Percentiles rank a stretch among this genome's conserved stretches.
phyloP scores from a whole-genome alignment of 768 basidiomycete species.

The Termitomyces heimii region DNA sequence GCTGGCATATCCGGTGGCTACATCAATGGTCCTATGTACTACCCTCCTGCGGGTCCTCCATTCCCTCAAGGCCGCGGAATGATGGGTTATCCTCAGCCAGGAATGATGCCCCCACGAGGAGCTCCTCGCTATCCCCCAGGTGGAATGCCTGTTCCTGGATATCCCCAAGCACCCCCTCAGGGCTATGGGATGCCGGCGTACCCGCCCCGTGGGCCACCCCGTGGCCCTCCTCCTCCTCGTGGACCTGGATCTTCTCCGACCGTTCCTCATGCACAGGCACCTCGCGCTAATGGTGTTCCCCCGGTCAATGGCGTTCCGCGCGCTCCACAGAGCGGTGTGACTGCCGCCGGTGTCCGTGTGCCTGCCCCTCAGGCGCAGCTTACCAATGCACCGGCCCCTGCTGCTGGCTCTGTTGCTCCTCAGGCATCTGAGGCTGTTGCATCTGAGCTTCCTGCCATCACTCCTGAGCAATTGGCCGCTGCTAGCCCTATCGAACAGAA shows the following conservation, averaged over 20 bases:
- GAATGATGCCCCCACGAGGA: constrained; percentile 85
- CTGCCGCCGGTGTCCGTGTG: constrained; percentile 34
- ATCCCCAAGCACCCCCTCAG: constrained; percentile 69
- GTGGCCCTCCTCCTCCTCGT: constrained; percentile 51
- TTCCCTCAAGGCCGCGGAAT: constrained; percentile 77
- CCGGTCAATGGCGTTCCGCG: constrained; percentile 42
- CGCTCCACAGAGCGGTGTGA: constrained; percentile 35
- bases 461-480: constrained; percentile 43
- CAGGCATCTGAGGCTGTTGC: constrained; percentile 33
- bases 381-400: constrained; percentile 33
- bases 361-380: constrained; percentile 39
- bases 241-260: constrained; percentile 70
- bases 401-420: constrained; percentile 28
- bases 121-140: constrained; percentile 23
- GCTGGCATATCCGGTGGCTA: constrained; percentile 79
- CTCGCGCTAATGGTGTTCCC: constrained; percentile 60
- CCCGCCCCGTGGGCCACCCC: constrained; percentile 53
- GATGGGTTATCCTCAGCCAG: constrained; percentile 81
- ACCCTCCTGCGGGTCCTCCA: constrained; percentile 73
- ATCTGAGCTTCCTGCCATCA: constrained; percentile 37
- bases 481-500: constrained; percentile 89
- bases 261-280: constrained; percentile 53
- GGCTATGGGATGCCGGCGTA: constrained; percentile 69
- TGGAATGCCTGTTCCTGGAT: constrained; percentile 67
- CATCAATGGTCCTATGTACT: constrained; percentile 85